These are phyloP conservation scores for Nitzschia sp. DNA, from an alignment of 108 stramenopile species.

Conservation along the genomic window DNA sequence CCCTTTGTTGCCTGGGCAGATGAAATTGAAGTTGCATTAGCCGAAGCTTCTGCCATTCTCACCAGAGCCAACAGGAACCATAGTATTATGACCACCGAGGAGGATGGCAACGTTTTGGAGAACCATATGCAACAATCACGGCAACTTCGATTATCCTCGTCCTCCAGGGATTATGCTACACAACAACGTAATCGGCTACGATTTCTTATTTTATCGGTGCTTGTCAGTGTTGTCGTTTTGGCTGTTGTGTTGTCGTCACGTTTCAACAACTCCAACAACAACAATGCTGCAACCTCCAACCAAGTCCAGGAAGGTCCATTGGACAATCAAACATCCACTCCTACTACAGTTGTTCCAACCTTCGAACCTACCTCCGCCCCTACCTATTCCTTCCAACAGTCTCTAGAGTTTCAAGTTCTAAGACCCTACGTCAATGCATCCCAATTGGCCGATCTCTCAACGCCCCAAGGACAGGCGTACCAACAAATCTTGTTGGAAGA, in stretches of 20 bases:
- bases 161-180: too few species aligned
- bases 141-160: too few species aligned
- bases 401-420: conserved; percentile 11
- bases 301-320: background rate
- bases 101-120: too few species aligned
- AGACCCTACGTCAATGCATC: conserved; percentile 11
- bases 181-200: background rate
- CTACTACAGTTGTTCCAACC: background rate
- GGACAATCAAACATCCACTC: background rate
- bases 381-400: background rate
- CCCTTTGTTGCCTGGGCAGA: too few species aligned
- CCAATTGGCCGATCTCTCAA: conserved; percentile 22
- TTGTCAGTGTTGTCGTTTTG: conserved; percentile 4
- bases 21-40: too few species aligned
- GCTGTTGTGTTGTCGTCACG: conserved; percentile 4
- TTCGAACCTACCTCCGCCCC: background rate
- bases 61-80: too few species aligned
- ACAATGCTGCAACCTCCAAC: background rate
- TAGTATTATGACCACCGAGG: too few species aligned
- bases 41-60: too few species aligned
- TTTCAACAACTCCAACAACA: too few species aligned
- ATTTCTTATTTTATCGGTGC: background rate
- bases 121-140: too few species aligned
- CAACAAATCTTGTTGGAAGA: conserved; percentile 13
- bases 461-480: conserved; percentile 42